phyloP scores from a whole-genome alignment of 2,329 filamentous ascomycete genomes.

The Ophiostoma piceae region DNA sequence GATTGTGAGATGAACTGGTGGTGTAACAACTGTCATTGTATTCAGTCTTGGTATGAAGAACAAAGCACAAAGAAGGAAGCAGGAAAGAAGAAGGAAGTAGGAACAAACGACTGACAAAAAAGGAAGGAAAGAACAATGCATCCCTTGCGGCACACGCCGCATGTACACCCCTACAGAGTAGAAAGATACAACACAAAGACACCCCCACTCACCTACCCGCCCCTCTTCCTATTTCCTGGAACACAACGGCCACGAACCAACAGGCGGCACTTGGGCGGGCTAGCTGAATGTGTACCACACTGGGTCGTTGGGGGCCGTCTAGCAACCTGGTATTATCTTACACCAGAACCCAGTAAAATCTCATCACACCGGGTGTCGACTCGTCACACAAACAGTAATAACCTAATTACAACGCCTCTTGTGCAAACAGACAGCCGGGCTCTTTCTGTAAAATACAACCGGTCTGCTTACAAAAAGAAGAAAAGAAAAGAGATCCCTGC shows the following conservation, averaged over 20 bases:
- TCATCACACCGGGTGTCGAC: not conserved
- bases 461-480: too few species aligned
- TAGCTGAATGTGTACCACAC: not conserved
- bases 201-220: not conserved
- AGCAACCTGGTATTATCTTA: too few species aligned
- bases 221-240: not conserved
- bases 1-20: too few species aligned
- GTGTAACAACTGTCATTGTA: too few species aligned
- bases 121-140: not conserved
- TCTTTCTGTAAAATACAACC: not conserved
- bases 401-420: not conserved
- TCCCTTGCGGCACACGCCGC: conserved; percentile 1
- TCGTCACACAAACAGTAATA: not conserved
- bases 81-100: not conserved
- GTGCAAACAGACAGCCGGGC: not conserved
- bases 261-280: not conserved
- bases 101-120: not conserved
- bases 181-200: too few species aligned
- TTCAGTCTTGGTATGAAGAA: too few species aligned
- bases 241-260: not conserved
- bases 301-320: not conserved
- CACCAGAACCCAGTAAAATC: not conserved
- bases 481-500: not conserved
- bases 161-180: too few species aligned
- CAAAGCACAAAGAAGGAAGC: too few species aligned